Percentiles rank a stretch among this genome's conserved stretches.
These are phyloP conservation scores for Eudorina sp. DNA, from an alignment of 139 green algal genomes.

Conservation along the genomic window DNA sequence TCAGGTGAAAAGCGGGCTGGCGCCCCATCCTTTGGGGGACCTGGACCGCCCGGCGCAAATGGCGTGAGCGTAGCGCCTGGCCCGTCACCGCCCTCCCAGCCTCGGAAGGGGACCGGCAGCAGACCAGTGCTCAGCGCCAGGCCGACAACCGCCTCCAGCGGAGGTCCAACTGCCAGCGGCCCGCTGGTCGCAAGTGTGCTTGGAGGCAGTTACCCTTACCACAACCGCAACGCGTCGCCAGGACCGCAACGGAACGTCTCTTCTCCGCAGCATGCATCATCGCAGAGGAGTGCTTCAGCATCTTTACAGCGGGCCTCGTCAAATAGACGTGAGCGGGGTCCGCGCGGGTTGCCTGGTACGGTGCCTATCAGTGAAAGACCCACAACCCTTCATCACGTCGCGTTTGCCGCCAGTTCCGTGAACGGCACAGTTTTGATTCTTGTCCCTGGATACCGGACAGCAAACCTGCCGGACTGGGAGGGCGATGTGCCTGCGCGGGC, in stretches of 20 bases:
- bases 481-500: no score
- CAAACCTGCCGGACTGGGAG: no score
- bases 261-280: not conserved
- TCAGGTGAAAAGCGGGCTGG: slow-evolving; percentile 33
- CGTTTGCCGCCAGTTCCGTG: no score
- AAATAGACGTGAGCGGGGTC: slow-evolving; percentile 33
- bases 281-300: slow-evolving; percentile 15
- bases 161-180: not conserved
- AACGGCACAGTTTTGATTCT: no score
- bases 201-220: slow-evolving; percentile 17
- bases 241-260: not conserved
- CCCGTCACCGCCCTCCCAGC: slow-evolving; percentile 32
- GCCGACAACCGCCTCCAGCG: not conserved
- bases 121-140: slow-evolving; percentile 23
- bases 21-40: not conserved
- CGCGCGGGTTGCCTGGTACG: no score
- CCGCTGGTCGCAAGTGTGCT: slow-evolving; percentile 38
- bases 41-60: not conserved
- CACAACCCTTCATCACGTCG: no score
- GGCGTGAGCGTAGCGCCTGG: not conserved
- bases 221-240: slow-evolving; percentile 2
- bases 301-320: slow-evolving; percentile 30
- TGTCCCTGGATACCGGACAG: no score
- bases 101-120: not conserved
- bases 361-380: no score